phyloP scores from a whole-genome alignment of 148 eudicot genomes.

The Dysphania ambrosioides region DNA sequence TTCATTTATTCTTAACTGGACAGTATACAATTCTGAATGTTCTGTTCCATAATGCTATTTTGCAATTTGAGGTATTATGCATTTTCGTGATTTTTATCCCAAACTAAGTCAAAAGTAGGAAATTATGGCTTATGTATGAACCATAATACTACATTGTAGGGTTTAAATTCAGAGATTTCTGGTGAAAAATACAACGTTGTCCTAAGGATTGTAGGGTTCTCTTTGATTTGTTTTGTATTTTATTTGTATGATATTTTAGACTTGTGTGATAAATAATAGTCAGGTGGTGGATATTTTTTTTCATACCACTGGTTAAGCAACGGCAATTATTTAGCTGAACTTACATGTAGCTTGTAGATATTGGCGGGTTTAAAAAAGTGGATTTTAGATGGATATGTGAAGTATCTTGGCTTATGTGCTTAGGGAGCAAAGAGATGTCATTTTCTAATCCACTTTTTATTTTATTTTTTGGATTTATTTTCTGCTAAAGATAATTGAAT shows the following conservation, averaged over 20 bases:
- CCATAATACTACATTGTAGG: neutral
- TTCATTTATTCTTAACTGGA: no score
- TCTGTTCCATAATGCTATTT: neutral
- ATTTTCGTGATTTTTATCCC: no score
- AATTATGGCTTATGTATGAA: no score
- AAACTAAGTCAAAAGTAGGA: no score
- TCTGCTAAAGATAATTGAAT: neutral
- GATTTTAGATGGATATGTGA: neutral
- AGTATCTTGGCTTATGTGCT: conserved; percentile 21
- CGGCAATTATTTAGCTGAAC: no score
- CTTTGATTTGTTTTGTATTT: no score
- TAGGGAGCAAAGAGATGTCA: conserved; percentile 28
- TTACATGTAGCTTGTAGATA: neutral
- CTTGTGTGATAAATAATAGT: conserved; percentile 8
- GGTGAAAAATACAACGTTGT: no score
- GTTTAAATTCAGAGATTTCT: neutral
- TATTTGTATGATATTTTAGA: neutral
- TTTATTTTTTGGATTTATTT: no score
- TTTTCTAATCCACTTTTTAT: conserved; percentile 23
- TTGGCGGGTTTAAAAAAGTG: neutral
- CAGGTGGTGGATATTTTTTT: conserved; percentile 9
- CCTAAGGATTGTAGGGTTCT: no score
- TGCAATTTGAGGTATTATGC: no score
- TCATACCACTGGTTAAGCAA: no score
- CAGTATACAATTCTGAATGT: no score